Base-by-base conservation (phyloP, 352 stramenopile species). In the Globisporangium nunn region DNA sequence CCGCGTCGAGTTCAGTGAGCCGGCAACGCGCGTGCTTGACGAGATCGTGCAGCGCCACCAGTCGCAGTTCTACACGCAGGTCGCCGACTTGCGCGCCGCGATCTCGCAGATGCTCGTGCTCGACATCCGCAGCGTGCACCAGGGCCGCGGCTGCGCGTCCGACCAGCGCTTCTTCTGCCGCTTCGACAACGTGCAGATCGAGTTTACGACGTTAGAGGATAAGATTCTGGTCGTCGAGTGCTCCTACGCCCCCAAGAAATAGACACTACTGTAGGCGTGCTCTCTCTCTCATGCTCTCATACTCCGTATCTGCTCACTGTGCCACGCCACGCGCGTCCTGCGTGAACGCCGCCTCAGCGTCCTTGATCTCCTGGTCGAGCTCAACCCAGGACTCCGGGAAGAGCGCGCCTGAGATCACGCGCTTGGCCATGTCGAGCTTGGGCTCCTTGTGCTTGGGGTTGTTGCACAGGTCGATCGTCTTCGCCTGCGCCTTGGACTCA, bases 401-500 rank as follows among this genome's bases (percentile, higher is more conserved):
- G 8, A 99, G 71, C 28, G 96, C 74, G 4, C 97, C 98, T 47
- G 81, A 96, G 62, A 99, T 99, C 31, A 98, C 85, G 52, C 97
- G 85, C 76, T 98, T 98, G 28, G 98, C 98, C 97, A 99, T 99
- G 47, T 98, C 95, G 30, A 99, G 81, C 71, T 99, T 99, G 12
- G 97, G 94, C 67, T 99, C 98, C 80, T 99, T 99, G 78, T 99
- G 96, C 67, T 98, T 87, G 4, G 98, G 98, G 70, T 99, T 99
- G 78, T 99, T 99, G 78, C 98, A 99, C 54, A 99, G 73, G 72
- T 99, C 98, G 67, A 99, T 99, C 4, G 98, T 99, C 81, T 99
- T 99, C 28, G 97, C 96, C 10, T 80, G 58, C 12, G 69, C 81
- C 72, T 99, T 99, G 15, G 92, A 98, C 57, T 98, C 95, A 53